These are phyloP conservation scores for Ophiostoma pallidulum DNA, from an alignment of 2,329 filamentous ascomycete species.

Conservation along the genomic window DNA sequence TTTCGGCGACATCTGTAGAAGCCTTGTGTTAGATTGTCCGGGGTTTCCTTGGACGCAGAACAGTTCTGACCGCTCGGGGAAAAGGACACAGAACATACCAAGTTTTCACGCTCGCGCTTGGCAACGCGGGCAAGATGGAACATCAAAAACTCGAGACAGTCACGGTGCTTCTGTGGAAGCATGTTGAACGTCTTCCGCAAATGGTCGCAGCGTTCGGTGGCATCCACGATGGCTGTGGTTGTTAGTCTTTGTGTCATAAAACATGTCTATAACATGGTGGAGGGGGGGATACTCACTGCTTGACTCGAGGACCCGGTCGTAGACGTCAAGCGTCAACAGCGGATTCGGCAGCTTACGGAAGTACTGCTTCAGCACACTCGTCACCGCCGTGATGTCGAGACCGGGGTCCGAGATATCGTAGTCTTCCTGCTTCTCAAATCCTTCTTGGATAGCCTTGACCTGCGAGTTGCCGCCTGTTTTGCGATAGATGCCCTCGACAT, in stretches of 20 bases:
- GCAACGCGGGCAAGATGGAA: constrained; percentile 88
- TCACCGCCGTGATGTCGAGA: constrained; percentile 92
- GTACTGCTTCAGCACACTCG: constrained; percentile 92
- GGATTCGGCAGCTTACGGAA: constrained; percentile 88
- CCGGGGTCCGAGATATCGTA: constrained; percentile 90
- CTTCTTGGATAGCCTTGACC: constrained; percentile 80
- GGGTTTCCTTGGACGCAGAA: neutral
- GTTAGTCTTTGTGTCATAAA: constrained; percentile 7
- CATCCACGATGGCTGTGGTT: constrained; percentile 50
- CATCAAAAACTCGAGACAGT: constrained; percentile 86
- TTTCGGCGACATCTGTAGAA: constrained; percentile 75
- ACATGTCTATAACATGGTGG: neutral
- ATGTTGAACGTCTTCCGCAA: constrained; percentile 65
- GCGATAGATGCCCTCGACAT: constrained; percentile 93
- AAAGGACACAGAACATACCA: constrained; percentile 45
- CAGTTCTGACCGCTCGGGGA: no score
- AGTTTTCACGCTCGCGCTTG: constrained; percentile 69
- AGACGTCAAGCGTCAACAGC: constrained; percentile 84
- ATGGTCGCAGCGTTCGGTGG: constrained; percentile 58
- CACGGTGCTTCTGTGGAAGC: constrained; percentile 74
- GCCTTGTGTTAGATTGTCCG: neutral
- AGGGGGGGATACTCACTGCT: constrained; percentile 44
- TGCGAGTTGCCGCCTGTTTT: constrained; percentile 92
- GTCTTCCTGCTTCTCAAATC: constrained; percentile 78
- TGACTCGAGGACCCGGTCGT: constrained; percentile 79